Evolutionary conservation across 805 yeast genomes (phyloP).

Genomic region (Suhomyces xylopsoci): DNA sequence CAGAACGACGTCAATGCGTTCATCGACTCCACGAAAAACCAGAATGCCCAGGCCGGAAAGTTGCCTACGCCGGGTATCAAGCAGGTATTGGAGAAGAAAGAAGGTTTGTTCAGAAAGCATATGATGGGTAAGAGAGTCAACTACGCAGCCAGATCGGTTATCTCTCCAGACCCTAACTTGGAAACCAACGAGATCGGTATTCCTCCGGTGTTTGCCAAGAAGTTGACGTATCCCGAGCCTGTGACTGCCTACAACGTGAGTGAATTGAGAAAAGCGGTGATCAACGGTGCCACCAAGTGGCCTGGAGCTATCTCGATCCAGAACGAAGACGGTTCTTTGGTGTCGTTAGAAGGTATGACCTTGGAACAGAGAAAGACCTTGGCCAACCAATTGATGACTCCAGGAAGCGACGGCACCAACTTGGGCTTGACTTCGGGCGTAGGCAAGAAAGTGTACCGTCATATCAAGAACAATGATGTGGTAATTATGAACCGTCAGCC

Average conservation of each 20-base stretch:
- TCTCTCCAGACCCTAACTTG: conserved; percentile 96
- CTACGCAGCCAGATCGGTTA: conserved; percentile 98
- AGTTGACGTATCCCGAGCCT: conserved; percentile 96
- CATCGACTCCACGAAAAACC: conserved; percentile 88
- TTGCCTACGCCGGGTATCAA: conserved; percentile 91
- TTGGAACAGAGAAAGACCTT: conserved; percentile 90
- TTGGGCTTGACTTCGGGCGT: conserved; percentile 35
- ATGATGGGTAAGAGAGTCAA: conserved; percentile 99
- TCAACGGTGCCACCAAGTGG: conserved; percentile 97
- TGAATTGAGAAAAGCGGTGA: conserved; percentile 89
- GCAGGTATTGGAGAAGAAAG: conserved; percentile 97
- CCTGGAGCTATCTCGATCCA: conserved; percentile 98
- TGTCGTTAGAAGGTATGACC: conserved; percentile 84
- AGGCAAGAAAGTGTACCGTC: conserved; percentile 92
- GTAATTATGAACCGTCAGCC: conserved; percentile 99
- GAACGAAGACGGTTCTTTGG: conserved; percentile 87
- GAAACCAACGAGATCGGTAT: conserved; percentile 98
- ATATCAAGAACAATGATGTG: conserved; percentile 90
- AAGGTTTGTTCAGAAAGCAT: conserved; percentile 95
- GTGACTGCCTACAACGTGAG: conserved; percentile 90
- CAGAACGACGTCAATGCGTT: conserved; percentile 95
- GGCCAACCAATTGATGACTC: conserved; percentile 92
- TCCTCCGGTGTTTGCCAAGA: conserved; percentile 96
- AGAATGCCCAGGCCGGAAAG: conserved; percentile 59
- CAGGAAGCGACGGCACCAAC: conserved; percentile 53